These are phyloP conservation scores for Colletotrichum tamarilloi DNA, from an alignment of 2,329 filamentous ascomycete species.

Conservation along the genomic window DNA sequence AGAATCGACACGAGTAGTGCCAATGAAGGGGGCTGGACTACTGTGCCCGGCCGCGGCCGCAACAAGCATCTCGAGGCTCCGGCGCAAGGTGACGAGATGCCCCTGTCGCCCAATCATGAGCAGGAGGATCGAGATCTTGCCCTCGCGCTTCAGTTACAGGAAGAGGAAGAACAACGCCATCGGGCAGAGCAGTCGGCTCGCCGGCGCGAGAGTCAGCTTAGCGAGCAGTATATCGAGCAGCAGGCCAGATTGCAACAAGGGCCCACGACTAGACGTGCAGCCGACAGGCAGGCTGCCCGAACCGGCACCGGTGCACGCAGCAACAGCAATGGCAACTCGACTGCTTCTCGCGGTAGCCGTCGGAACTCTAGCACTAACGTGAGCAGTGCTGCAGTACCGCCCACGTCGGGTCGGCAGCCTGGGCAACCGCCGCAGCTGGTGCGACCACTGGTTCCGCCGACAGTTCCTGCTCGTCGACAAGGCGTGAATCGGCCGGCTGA, in stretches of 20 bases:
- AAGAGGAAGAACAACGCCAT: constrained; percentile 88
- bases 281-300: constrained; percentile 34
- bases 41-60: constrained; percentile 52
- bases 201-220: constrained; percentile 73
- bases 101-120: constrained; percentile 59
- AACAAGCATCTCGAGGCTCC: constrained; percentile 11
- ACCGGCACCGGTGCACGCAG: constrained; percentile 28
- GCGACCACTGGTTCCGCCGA: constrained; percentile 58
- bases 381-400: constrained; percentile 31
- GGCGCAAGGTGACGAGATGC: constrained; percentile 38
- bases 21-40: constrained; percentile 62
- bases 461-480: constrained; percentile 49
- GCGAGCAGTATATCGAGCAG: constrained; percentile 77
- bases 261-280: constrained; percentile 39
- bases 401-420: constrained; percentile 24
- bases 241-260: constrained; percentile 57
- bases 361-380: constrained; percentile 33
- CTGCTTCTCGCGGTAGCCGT: constrained; percentile 22
- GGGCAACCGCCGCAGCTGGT: constrained; percentile 49
- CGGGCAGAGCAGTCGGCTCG: constrained; percentile 70
- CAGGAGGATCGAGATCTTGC: constrained; percentile 90
- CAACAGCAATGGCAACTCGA: constrained; percentile 27
- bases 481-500: constrained; percentile 51
- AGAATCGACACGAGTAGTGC: not conserved
- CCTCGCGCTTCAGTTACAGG: constrained; percentile 90